Conservation (phyloP, 768 basidiomycete genomes). For the Peribolospora kevripleyi region DNA sequence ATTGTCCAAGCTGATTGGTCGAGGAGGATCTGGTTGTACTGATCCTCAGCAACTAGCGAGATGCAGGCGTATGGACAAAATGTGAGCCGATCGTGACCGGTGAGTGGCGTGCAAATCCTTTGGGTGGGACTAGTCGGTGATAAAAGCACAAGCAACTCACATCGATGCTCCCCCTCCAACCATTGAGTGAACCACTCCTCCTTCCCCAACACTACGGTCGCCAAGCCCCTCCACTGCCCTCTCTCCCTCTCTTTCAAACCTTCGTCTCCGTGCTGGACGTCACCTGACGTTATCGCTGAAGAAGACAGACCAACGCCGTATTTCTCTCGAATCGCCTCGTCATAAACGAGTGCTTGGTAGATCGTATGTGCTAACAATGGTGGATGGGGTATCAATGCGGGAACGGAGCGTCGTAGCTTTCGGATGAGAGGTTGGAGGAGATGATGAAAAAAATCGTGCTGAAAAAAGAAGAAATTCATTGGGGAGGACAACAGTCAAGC, state of each 20-base stretch:
- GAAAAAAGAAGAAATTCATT: not conserved
- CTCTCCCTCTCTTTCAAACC: constrained; percentile 8
- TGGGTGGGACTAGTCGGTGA: no score
- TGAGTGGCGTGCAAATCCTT: no score
- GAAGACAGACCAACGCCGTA: constrained; percentile 18
- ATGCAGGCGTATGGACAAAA: no score
- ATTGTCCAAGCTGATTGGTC: constrained; percentile 67
- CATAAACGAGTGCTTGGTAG: constrained; percentile 73
- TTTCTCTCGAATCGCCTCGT: constrained; percentile 46
- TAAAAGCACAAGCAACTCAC: constrained; percentile 27
- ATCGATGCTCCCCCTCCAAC: constrained; percentile 68
- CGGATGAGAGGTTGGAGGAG: constrained; percentile 52
- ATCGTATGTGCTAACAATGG: constrained; percentile 80
- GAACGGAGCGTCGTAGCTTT: constrained; percentile 51
- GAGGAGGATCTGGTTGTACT: constrained; percentile 62
- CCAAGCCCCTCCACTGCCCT: constrained; percentile 45
- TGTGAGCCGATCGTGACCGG: no score
- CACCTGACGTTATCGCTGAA: not conserved
- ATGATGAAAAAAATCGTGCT: constrained; percentile 63
- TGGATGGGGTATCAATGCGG: constrained; percentile 41
- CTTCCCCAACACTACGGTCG: constrained; percentile 54
- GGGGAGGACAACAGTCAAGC: not conserved
- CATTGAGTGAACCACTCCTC: constrained; percentile 77
- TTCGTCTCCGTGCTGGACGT: not conserved
- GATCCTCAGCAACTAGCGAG: constrained; percentile 51